phyloP scores from a whole-genome alignment of 2,329 filamentous ascomycete species.

The Exophiala calicioides region DNA sequence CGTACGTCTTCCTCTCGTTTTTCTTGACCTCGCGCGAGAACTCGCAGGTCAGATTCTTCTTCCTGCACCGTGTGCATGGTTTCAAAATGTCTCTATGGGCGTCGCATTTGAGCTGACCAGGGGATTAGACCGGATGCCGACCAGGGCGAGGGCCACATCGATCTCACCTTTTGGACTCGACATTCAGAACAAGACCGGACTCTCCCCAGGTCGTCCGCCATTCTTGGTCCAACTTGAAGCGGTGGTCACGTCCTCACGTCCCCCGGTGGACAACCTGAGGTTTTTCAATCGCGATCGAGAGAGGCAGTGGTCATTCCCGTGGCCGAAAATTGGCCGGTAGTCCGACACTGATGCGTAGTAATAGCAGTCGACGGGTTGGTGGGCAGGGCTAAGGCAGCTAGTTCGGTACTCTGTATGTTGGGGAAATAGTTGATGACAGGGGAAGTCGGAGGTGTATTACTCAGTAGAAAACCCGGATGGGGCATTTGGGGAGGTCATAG shows the following conservation, averaged over 20 bases:
- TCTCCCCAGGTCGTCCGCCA: conserved; percentile 11
- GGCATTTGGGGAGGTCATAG: too few relatives aligned
- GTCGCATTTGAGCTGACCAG: conserved; percentile 9
- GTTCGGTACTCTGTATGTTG: too few relatives aligned
- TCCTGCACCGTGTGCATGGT: conserved; percentile 14
- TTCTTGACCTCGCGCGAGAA: conserved; percentile 7
- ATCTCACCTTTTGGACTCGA: conserved; percentile 9
- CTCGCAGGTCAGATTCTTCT: conserved; percentile 12
- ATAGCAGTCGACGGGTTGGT: too few relatives aligned
- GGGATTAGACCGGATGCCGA: neutral
- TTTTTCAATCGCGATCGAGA: too few relatives aligned
- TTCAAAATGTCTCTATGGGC: conserved; percentile 4
- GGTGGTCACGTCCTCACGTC: neutral
- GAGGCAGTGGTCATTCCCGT: too few relatives aligned
- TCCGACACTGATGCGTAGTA: too few relatives aligned
- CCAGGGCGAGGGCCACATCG: neutral
- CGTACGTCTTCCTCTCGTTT: conserved; percentile 13
- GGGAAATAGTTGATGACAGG: too few relatives aligned
- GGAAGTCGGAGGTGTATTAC: too few relatives aligned
- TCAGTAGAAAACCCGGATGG: too few relatives aligned
- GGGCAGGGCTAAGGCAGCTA: too few relatives aligned
- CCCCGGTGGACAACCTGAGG: too few relatives aligned
- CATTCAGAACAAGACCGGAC: conserved; percentile 12
- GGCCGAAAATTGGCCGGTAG: too few relatives aligned
- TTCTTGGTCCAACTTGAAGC: neutral